A percentile compares a stretch with the other conserved stretches of the same genome.
Evolutionary conservation across 1,139 yeast genomes (phyloP).

Genomic region (Scheffersomyces parashehatae): DNA sequence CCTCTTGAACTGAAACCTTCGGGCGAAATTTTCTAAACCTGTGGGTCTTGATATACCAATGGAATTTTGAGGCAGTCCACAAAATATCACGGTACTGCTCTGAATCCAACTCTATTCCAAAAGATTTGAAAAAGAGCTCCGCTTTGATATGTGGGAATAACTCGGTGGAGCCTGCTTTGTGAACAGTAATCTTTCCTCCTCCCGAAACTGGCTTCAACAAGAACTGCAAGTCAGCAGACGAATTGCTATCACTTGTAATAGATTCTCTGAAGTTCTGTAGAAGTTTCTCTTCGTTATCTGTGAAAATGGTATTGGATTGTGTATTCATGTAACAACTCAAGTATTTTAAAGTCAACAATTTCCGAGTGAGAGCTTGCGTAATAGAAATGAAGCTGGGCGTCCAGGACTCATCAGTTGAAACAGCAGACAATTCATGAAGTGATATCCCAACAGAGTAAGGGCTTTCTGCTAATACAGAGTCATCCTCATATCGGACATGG

Average conservation of each 20-base stretch:
- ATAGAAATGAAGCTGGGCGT: conserved; percentile 79
- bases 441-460: conserved; percentile 87
- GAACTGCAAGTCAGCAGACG: conserved; percentile 50
- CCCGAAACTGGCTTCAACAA: conserved; percentile 89
- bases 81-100: conserved; percentile 81
- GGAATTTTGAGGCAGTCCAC: conserved; percentile 79
- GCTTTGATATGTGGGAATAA: conserved; percentile 71
- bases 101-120: conserved; percentile 81
- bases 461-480: conserved; percentile 57
- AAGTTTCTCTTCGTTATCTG: conserved; percentile 45
- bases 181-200: conserved; percentile 75
- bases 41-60: conserved; percentile 74
- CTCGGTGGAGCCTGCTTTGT: conserved; percentile 75
- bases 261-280: conserved; percentile 41
- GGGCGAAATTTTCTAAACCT: conserved; percentile 78
- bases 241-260: conserved; percentile 23
- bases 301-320: conserved; percentile 50
- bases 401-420: conserved; percentile 87
- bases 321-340: conserved; percentile 88
- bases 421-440: conserved; percentile 84
- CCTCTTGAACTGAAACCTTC: conserved; percentile 52
- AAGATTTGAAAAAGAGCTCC: conserved; percentile 80
- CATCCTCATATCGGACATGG: conserved; percentile 90
- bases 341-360: conserved; percentile 72
- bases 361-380: conserved; percentile 67